Conservation (phyloP, 1,284 basidiomycete species). For the Sanguinoderma infundibulare region DNA sequence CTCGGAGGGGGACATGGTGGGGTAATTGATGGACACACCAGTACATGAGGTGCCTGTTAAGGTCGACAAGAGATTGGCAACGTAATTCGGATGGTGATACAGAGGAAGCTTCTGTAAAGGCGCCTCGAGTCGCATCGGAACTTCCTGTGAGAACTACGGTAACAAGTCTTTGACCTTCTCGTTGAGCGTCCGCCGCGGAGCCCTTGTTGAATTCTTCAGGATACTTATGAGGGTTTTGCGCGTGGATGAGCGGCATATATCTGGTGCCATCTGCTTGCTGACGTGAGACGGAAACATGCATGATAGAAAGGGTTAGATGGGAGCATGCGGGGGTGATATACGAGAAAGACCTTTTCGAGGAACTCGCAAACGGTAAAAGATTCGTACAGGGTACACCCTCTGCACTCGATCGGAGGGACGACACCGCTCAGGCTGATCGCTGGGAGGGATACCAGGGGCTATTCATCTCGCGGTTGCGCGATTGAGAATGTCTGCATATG, state of each 20-base stretch:
- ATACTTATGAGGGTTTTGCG: constrained; percentile 53
- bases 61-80: too few species aligned
- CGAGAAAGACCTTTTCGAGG: constrained; percentile 60
- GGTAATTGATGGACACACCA: too few species aligned
- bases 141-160: constrained; percentile 61
- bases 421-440: constrained; percentile 72
- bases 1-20: too few species aligned
- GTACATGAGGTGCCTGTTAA: too few species aligned
- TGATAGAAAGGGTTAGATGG: constrained; percentile 53
- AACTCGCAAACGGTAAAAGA: constrained; percentile 63
- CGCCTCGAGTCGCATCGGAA: constrained; percentile 61
- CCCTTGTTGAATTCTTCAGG: too few species aligned
- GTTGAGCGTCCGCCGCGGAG: constrained; percentile 51
- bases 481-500: too few species aligned
- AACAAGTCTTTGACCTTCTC: constrained; percentile 56
- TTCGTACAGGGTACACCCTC: constrained; percentile 62
- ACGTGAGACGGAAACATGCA: constrained; percentile 53
- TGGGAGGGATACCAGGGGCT: constrained; percentile 14
- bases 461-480: too few species aligned
- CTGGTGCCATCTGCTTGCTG: constrained; percentile 53
- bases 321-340: constrained; percentile 49
- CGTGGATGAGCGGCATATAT: constrained; percentile 56
- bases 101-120: constrained; percentile 61
- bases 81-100: not conserved
- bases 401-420: constrained; percentile 64